Evolutionary conservation across 2,329 filamentous ascomycete genomes (phyloP).

Genomic region (Bretziella fagacearum): DNA sequence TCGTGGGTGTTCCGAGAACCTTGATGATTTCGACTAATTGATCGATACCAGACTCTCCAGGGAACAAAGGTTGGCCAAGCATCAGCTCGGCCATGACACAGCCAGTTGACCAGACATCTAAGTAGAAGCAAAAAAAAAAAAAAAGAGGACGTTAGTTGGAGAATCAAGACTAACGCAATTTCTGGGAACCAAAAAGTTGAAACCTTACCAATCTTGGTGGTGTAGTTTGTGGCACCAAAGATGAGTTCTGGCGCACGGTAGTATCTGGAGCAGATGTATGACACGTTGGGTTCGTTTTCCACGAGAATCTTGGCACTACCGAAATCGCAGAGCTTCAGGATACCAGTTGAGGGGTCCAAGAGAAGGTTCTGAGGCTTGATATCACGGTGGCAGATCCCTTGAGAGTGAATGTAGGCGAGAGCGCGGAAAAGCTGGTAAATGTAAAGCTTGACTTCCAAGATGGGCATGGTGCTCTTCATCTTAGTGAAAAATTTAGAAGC

Average conservation of each 20-base stretch:
- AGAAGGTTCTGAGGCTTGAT: conserved; percentile 98
- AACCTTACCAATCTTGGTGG: conserved; percentile 88
- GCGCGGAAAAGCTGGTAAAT: conserved; percentile 99
- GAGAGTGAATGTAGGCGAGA: conserved; percentile 95
- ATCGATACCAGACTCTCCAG: conserved; percentile 95
- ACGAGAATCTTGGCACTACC: conserved; percentile 97
- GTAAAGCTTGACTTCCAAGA: conserved; percentile 96
- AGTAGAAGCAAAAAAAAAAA: conserved; percentile 19
- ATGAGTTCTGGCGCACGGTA: conserved; percentile 96
- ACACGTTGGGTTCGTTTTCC: conserved; percentile 97
- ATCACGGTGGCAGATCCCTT: conserved; percentile 96
- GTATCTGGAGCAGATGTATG: conserved; percentile 98
- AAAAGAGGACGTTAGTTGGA: background rate
- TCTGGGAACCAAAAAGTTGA: background rate
- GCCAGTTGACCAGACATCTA: conserved; percentile 99
- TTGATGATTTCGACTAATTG: conserved; percentile 99
- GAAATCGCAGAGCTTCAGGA: conserved; percentile 96
- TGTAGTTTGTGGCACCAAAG: conserved; percentile 98
- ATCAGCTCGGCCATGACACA: conserved; percentile 99
- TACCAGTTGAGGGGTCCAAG: conserved; percentile 74
- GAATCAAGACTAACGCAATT: background rate
- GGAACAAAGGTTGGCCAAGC: conserved; percentile 94
- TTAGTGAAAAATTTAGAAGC: conserved; percentile 99
- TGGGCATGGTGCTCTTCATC: conserved; percentile 99
- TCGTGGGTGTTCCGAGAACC: conserved; percentile 85